These are phyloP conservation scores for Linum usitatissimum DNA, from an alignment of 345 rosid genomes.

Conservation along the genomic window DNA sequence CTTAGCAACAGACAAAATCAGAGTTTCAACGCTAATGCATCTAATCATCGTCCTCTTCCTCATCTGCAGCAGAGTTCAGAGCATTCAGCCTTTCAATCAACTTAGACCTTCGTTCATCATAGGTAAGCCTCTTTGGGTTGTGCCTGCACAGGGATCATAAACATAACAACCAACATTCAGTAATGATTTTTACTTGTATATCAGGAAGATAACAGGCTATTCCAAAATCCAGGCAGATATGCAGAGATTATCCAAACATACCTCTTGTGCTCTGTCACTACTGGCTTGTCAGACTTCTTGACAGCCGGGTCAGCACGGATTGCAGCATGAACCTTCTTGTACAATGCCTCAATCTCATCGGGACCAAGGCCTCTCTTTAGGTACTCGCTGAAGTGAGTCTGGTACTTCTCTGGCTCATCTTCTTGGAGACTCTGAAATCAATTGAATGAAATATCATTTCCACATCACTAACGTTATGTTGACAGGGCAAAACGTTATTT, in stretches of 20 bases:
- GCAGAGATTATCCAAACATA: conserved; percentile 5
- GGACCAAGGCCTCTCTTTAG: conserved; percentile 44
- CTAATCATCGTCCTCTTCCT: conserved; percentile 24
- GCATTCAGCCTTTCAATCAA: conserved; percentile 60
- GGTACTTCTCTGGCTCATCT: conserved; percentile 67
- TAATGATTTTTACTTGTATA: background rate
- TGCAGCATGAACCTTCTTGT: conserved; percentile 67
- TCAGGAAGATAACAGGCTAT: too few species aligned
- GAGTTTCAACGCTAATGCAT: background rate
- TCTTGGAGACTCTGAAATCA: conserved; percentile 34
- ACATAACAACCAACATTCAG: background rate
- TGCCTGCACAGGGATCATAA: conserved; percentile 31
- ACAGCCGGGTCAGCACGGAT: conserved; percentile 51
- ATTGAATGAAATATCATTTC: too few species aligned
- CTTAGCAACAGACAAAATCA: background rate
- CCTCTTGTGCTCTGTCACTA: conserved; percentile 59
- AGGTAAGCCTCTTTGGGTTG: conserved; percentile 72
- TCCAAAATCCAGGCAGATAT: too few species aligned
- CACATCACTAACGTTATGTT: background rate
- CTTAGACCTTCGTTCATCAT: conserved; percentile 63
- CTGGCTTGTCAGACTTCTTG: conserved; percentile 40
- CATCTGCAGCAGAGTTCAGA: conserved; percentile 39
- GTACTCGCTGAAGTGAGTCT: conserved; percentile 52
- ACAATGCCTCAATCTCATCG: conserved; percentile 44
- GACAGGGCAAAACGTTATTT: background rate